phyloP scores from a whole-genome alignment of 2,329 filamentous ascomycete species.

The Calonectria pseudoreteaudii region DNA sequence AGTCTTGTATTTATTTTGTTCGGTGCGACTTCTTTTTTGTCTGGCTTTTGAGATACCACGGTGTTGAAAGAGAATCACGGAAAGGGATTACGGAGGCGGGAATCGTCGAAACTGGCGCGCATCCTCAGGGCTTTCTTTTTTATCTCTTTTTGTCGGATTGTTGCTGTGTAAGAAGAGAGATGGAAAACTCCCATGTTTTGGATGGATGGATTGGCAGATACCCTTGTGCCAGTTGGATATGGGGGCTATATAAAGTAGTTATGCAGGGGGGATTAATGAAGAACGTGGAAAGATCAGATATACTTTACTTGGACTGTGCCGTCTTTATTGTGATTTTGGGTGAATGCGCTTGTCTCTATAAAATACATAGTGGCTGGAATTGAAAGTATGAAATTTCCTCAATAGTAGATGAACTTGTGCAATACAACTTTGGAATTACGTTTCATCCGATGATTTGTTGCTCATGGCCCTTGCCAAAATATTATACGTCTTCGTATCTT shows the following conservation, averaged over 20 bases:
- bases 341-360: not conserved
- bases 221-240: constrained; percentile 23
- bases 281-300: constrained; percentile 15
- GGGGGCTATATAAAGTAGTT: constrained; percentile 13
- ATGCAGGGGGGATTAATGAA: constrained; percentile 35
- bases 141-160: constrained; percentile 2
- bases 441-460: too few species aligned
- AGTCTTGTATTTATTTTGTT: constrained; percentile 15
- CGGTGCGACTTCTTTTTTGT: constrained; percentile 26
- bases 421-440: too few species aligned
- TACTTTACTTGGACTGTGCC: not conserved
- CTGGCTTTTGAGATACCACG: constrained; percentile 44
- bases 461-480: too few species aligned
- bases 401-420: too few species aligned
- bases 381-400: too few species aligned
- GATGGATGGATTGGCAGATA: constrained; percentile 21
- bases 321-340: not conserved
- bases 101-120: constrained; percentile 10
- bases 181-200: not conserved
- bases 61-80: constrained; percentile 27
- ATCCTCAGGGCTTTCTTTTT: constrained; percentile 4
- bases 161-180: constrained; percentile 17
- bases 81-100: constrained; percentile 8
- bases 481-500: too few species aligned
- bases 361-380: not conserved